phyloP scores from a whole-genome alignment of 1,284 basidiomycete genomes.

The Leccinum pachyderme region DNA sequence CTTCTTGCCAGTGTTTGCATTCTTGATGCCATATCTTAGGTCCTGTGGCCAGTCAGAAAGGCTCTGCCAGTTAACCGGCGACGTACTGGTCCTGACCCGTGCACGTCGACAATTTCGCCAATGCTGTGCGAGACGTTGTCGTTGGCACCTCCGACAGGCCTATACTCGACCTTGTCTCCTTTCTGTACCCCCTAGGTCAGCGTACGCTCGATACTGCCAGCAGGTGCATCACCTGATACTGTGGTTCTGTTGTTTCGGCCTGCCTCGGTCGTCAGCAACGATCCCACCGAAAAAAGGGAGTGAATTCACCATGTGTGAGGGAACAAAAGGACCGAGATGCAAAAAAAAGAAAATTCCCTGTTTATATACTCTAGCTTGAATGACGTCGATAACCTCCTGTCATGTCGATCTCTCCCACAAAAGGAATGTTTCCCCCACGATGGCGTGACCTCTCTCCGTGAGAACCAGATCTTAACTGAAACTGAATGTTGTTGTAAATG shows the following conservation, averaged over 20 bases:
- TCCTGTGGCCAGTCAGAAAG: slow-evolving; percentile 22
- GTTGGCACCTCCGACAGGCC: slow-evolving; percentile 39
- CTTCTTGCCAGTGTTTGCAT: slow-evolving; percentile 42
- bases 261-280: slow-evolving; percentile 8
- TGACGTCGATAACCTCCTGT: slow-evolving; percentile 22
- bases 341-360: not conserved
- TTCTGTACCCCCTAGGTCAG: slow-evolving; percentile 26
- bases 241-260: slow-evolving; percentile 15
- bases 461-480: slow-evolving; percentile 4
- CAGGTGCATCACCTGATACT: slow-evolving; percentile 20
- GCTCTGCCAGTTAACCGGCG: not conserved
- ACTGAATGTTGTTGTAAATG: slow-evolving; percentile 10
- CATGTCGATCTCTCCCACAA: not conserved
- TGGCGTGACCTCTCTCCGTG: slow-evolving; percentile 8
- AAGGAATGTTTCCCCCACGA: not conserved
- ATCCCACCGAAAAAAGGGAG: not conserved
- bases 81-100: slow-evolving; percentile 31
- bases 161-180: slow-evolving; percentile 45
- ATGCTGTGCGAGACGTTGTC: slow-evolving; percentile 41
- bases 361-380: slow-evolving; percentile 18
- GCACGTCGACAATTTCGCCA: slow-evolving; percentile 37
- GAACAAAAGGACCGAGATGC: not conserved
- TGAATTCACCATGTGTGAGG: slow-evolving; percentile 12
- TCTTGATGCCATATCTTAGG: slow-evolving; percentile 39
- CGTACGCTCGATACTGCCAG: too few species aligned